Conservation (phyloP, 2,329 filamentous ascomycete genomes). For the Scedosporium aurantiacum region DNA sequence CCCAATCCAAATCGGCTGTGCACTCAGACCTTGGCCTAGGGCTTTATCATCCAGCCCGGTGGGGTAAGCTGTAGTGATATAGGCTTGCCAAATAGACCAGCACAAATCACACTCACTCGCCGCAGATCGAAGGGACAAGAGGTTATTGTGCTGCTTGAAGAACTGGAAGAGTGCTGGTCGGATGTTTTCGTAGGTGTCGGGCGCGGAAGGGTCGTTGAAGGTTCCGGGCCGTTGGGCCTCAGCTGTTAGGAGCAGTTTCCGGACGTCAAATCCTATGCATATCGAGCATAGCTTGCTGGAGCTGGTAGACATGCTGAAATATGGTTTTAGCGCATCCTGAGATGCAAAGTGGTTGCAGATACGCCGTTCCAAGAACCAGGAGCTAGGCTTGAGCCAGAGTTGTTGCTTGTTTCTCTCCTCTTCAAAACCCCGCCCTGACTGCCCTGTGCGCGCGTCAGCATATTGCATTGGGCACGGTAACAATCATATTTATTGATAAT, state of each 20-base stretch:
- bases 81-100: background rate
- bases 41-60: background rate
- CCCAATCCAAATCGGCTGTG: background rate
- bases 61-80: background rate
- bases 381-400: background rate
- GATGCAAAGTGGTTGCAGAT: background rate
- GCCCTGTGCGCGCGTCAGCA: too few species aligned
- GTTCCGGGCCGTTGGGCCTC: background rate
- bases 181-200: background rate
- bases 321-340: background rate
- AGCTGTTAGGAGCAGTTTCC: background rate
- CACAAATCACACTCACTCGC: background rate
- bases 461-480: too few species aligned
- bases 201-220: background rate
- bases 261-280: background rate
- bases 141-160: background rate
- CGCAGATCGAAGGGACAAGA: background rate
- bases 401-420: too few species aligned
- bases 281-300: background rate
- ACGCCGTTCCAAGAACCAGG: background rate
- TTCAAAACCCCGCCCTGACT: too few species aligned
- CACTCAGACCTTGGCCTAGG: background rate
- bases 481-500: too few species aligned
- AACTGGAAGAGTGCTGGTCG: background rate
- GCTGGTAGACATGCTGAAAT: background rate